Conservation (phyloP, 495 filamentous ascomycete species). For the Penicilliopsis zonata region DNA sequence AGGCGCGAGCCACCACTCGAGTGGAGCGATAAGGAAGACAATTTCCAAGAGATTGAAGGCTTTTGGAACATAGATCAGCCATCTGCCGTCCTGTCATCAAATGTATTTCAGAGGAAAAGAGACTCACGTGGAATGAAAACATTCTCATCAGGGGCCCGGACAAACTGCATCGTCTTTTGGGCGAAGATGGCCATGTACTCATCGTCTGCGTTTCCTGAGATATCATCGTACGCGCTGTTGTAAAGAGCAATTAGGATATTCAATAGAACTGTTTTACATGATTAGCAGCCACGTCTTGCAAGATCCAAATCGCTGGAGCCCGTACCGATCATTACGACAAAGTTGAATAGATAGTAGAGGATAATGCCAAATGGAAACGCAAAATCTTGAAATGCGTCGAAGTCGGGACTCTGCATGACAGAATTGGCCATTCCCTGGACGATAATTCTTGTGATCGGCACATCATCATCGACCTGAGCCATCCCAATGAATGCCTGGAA, state of each 20-base stretch:
- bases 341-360: conserved; percentile 92
- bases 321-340: conserved; percentile 77
- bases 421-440: conserved; percentile 83
- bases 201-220: conserved; percentile 86
- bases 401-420: conserved; percentile 83
- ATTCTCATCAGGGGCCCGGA: conserved; percentile 94
- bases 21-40: conserved; percentile 60
- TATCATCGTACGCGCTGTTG: conserved; percentile 91
- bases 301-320: neutral
- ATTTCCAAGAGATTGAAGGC: conserved; percentile 90
- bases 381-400: conserved; percentile 72
- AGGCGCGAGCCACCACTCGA: conserved; percentile 89
- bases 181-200: conserved; percentile 87
- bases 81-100: neutral
- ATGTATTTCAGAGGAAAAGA: neutral
- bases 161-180: conserved; percentile 90
- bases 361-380: conserved; percentile 73
- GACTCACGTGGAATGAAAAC: conserved; percentile 75
- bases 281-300: conserved; percentile 9
- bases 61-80: conserved; percentile 5
- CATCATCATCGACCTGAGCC: conserved; percentile 64
- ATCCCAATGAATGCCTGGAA: conserved; percentile 92
- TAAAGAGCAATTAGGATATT: conserved; percentile 96
- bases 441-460: conserved; percentile 56
- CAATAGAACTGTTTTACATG: conserved; percentile 47